Evolutionary conservation across 1,284 basidiomycete species (phyloP), one percentile per base, ranked within the genome.

Genomic region (Cutaneotrichosporon sp.): DNA sequence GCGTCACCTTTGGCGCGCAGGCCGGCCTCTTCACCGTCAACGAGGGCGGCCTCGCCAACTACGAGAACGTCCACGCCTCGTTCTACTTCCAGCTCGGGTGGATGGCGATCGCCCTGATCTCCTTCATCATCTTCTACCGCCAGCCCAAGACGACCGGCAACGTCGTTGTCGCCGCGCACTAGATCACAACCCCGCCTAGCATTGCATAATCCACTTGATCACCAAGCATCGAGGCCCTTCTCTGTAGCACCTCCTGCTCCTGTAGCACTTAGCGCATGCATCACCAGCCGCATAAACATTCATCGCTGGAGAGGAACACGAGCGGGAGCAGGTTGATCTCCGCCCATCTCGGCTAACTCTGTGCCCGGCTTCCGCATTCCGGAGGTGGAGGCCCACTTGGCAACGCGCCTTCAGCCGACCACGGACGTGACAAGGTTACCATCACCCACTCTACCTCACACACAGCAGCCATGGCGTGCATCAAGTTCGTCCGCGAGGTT

Each of bases 61-160:
- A 65, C 54, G 36, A 34, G 43, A 77, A 77, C 50, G 64, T 74
- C 51, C 61, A 72, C 47, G 69, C 68, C 9, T 67, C 64, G 0
- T 75, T 70, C 54, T 72, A 71, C 47, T 78, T 79, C 63, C 63
- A 71, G 54, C 58, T 76, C 8, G 78, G 75, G 11, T 78, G 77
- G 76, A 42, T 59, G 22, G 55, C 65, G 7, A 36, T 77, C 18
- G 72, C 71, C 64, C 55, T 74, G 36, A 57, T 75, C 36, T 59
- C 55, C 20, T 75, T 78, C 54, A 29, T 70, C 22, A 62, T 64
- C 36, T 69, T 75, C 47, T 76, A 69, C 67, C 63, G 73, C 53
- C 63, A 65, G 10, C 50, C 50, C 29, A 51, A 51, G 45, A 22
- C 45, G 4, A 25, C 4, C 45, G 45, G 45, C 22, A 25, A 24